Evolutionary conservation across 352 stramenopile species (phyloP).

Genomic region (Phytophthora capsici): DNA sequence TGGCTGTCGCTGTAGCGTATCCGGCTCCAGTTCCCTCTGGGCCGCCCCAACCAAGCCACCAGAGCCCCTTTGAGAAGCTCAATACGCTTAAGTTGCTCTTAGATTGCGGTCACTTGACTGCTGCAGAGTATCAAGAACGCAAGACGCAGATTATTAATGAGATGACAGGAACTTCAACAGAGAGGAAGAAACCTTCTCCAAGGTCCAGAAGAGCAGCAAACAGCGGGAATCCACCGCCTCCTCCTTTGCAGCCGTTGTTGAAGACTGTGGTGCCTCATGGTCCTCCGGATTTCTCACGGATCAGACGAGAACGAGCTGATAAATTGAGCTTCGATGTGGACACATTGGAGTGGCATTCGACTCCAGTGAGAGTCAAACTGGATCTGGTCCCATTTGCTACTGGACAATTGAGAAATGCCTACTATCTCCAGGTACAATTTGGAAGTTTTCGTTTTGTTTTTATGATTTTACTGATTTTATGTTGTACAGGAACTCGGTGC

Average conservation of each 20-base stretch:
- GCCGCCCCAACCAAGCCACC: background rate
- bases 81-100: constrained; percentile 86
- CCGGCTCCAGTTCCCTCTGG: constrained; percentile 12
- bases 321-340: constrained; percentile 88
- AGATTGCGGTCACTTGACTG: constrained; percentile 77
- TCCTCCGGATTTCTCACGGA: constrained; percentile 67
- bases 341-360: constrained; percentile 81
- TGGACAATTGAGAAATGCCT: constrained; percentile 81
- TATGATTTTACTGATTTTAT: constrained; percentile 1
- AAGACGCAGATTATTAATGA: constrained; percentile 91
- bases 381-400: constrained; percentile 84
- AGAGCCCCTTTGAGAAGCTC: constrained; percentile 84
- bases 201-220: constrained; percentile 10
- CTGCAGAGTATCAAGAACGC: constrained; percentile 82
- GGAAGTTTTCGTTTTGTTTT: background rate
- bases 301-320: constrained; percentile 70
- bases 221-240: constrained; percentile 2
- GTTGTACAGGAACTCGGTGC: constrained; percentile 45
- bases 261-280: constrained; percentile 84
- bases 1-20: constrained; percentile 36
- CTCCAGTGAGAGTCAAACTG: constrained; percentile 64
- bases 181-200: constrained; percentile 59
- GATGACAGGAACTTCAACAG: constrained; percentile 81
- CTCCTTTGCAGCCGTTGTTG: constrained; percentile 69
- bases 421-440: constrained; percentile 63